Evolutionary conservation across 225 moss, liverwort and hornwort species (phyloP), one percentile per base, ranked within the genome.

Genomic region (Marchantia polymorpha): DNA sequence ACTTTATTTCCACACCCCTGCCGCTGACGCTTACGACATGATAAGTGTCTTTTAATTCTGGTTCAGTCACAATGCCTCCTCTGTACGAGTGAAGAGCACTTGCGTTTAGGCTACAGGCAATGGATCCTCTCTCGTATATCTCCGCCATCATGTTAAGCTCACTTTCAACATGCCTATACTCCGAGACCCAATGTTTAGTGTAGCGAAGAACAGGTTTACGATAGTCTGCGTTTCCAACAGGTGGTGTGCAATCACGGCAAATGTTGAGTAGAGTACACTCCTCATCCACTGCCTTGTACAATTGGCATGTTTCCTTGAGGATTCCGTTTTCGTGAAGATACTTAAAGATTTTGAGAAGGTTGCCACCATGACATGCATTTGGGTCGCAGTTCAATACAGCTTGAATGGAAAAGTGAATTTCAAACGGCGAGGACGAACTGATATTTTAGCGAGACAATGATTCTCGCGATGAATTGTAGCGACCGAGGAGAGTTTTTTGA

Each of bases 1-100:
- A 83, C 79, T 82, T 92, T 93, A 71, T 94, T 92, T 94, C 89
- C 83, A 91, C 96, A n/a, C 96, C 96, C 96, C 96, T 93, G 54
- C 96, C 96, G 2, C 86, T 0, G 52, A 96, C 66, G 81, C 91
- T 93, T 54, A 96, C 93, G 72, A 96, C 89, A 80, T 96, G 96
- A 80, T 92, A 86, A 29, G 85, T 87, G 49, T 78, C 78, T 49
- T 85, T 67, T 77, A 89, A 87, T 82, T 88, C 91, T 68, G 84
- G 87, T 82, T 84, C 91, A 13, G 87, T 86, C 53, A 96, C 58
- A 76, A 93, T 91, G 78, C 96, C 96, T 75, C 92, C 91, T 25
- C 86, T 88, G 83, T 96, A 96, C 7, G 75, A 20, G 63, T 92
- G 93, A 26, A 96, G 92, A 25, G 75, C 72, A 22, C 72, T 92